Evolutionary conservation across 2,329 filamentous ascomycete species (phyloP), one percentile per base, ranked within the genome.

Genomic region (Rutstroemia sp.): DNA sequence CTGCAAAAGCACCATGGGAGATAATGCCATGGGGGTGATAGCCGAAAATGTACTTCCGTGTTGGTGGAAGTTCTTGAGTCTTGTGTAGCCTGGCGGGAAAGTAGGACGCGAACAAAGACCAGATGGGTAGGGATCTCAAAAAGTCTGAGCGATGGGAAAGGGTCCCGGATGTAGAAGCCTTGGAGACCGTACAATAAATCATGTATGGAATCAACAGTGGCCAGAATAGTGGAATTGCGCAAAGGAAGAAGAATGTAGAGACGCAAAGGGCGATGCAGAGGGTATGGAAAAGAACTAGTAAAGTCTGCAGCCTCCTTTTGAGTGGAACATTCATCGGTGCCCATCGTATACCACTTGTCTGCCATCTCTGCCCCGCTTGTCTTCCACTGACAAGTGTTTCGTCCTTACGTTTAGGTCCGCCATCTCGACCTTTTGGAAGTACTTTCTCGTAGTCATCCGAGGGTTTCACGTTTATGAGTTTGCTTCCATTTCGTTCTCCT

Each of bases 1-100:
- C 88, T 5, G 85, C 89, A 74, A 92, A 96, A 0, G 92, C 92
- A n/a, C 92, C 94, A 65, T 96, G 90, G 5, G 88, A 94, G 67
- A 99, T 96, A 71, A 99, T 97, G 23, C 94, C 92, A 69, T 99
- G 94, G 0, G 94, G 94, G 67, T 97, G 94, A 71, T 97, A 97
- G 46, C 92, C 92, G 66, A 99, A 91, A 61, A 99, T 91, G 74
- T 97, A 99, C 72, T 95, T 96, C 60, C 91, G 80, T 1, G 87
- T 90, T 0, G 90, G 81, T 21, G 88, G 81, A 6, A 99, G 81
- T 56, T 86, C 79, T 62, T 87, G 81, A 4, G 89, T 94, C 62
- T 94, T 89, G 74, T 97, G 91, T 41, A 99, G 79, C 56, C 81
- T 82, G 48, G 91, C 89, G 4, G 94, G 94, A 68, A 95, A 99